A percentile compares a stretch with the other conserved stretches of the same genome.
phyloP scores from a whole-genome alignment of 192 early-diverging fungal species.

The Coemansia sp. region DNA sequence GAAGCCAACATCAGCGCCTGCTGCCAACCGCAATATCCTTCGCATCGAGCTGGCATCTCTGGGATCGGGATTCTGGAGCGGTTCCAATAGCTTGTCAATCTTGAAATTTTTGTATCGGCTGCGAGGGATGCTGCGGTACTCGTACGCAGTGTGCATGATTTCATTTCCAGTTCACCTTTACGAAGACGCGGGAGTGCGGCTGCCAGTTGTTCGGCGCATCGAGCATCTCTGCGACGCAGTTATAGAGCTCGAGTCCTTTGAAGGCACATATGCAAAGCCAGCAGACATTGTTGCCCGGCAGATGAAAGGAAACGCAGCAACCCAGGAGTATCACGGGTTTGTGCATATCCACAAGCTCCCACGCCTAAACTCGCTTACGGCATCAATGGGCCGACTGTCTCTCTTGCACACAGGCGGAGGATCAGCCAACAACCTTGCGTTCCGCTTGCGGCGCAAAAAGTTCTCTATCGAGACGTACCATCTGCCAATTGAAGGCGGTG shows the following conservation, averaged over 20 bases:
- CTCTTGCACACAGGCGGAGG: slow-evolving; percentile 57
- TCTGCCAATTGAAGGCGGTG: slow-evolving; percentile 91
- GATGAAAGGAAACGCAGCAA: slow-evolving; percentile 57
- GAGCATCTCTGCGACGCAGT: slow-evolving; percentile 84
- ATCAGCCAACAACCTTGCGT: slow-evolving; percentile 73
- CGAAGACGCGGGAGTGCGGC: slow-evolving; percentile 39
- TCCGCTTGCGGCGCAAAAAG: slow-evolving; percentile 83
- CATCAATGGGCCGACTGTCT: slow-evolving; percentile 68
- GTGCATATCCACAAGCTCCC: slow-evolving; percentile 83
- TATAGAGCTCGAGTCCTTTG: slow-evolving; percentile 91
- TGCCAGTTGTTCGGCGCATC: slow-evolving; percentile 62
- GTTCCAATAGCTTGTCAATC: slow-evolving; percentile 55
- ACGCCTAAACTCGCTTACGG: slow-evolving; percentile 69
- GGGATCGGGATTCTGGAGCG: slow-evolving; percentile 77
- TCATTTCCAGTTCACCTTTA: slow-evolving; percentile 82
- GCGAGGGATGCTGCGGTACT: slow-evolving; percentile 72
- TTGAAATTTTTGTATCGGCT: slow-evolving; percentile 72
- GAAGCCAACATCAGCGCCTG: slow-evolving; percentile 18
- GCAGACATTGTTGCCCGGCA: slow-evolving; percentile 54
- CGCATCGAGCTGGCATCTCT: slow-evolving; percentile 80
- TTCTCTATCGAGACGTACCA: slow-evolving; percentile 92
- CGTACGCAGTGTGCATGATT: slow-evolving; percentile 70
- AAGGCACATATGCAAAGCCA: slow-evolving; percentile 56
- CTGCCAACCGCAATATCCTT: slow-evolving; percentile 61
- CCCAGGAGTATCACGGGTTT: slow-evolving; percentile 80